Conservation (phyloP, 768 basidiomycete genomes). For the Russula dissimulans region DNA sequence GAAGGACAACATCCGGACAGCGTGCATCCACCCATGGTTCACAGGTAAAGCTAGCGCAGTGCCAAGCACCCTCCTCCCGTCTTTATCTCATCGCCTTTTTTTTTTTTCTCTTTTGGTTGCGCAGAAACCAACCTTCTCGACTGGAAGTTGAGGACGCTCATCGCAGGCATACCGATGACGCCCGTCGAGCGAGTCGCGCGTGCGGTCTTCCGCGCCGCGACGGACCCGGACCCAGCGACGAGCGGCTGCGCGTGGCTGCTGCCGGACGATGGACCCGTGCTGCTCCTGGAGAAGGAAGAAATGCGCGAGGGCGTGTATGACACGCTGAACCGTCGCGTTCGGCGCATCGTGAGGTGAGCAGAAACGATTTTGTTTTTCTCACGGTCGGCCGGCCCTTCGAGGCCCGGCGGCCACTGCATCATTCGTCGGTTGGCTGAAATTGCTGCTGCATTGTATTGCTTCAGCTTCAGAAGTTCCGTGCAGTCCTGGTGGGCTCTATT, state of each 20-base stretch:
- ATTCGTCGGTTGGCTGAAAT: too few species aligned
- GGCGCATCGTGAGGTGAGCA: background rate
- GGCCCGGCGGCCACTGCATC: too few species aligned
- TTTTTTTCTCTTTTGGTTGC: background rate
- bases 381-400: too few species aligned
- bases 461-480: background rate
- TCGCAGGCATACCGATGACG: slow-evolving; percentile 42
- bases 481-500: background rate
- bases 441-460: too few species aligned
- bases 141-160: slow-evolving; percentile 30
- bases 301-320: slow-evolving; percentile 44
- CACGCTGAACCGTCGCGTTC: slow-evolving; percentile 33
- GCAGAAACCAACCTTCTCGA: slow-evolving; percentile 42
- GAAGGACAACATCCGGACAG: slow-evolving; percentile 34
- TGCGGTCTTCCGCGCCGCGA: slow-evolving; percentile 44
- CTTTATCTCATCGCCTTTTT: background rate
- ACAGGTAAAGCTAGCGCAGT: slow-evolving; percentile 28
- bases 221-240: slow-evolving; percentile 35
- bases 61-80: background rate
- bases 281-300: slow-evolving; percentile 37
- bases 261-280: slow-evolving; percentile 42
- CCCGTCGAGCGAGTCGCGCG: slow-evolving; percentile 41
- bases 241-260: slow-evolving; percentile 41
- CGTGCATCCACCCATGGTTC: slow-evolving; percentile 45
- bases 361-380: too few species aligned